phyloP scores from a whole-genome alignment of 2,329 filamentous ascomycete species.

The Penicillium italicum region DNA sequence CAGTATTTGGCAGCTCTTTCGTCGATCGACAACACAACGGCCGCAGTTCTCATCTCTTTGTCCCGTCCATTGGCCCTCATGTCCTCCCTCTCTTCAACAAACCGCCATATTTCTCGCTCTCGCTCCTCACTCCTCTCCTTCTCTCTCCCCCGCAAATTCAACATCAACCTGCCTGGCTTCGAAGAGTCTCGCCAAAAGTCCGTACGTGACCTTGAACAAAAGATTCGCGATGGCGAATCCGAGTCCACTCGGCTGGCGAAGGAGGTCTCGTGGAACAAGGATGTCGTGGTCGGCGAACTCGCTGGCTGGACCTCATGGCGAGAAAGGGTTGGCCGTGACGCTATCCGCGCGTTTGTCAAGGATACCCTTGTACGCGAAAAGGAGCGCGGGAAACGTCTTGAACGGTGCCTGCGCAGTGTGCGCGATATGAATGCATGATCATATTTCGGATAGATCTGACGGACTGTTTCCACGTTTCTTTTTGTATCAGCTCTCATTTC shows the following conservation, averaged over 20 bases:
- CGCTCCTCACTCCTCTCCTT: constrained; percentile 68
- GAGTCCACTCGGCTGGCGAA: constrained; percentile 72
- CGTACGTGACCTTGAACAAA: constrained; percentile 79
- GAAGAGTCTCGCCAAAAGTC: constrained; percentile 83
- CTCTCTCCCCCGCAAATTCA: constrained; percentile 46
- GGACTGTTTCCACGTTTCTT: background rate
- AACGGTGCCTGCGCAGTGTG: constrained; percentile 68
- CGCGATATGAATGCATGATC: constrained; percentile 26
- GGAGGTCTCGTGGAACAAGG: constrained; percentile 87
- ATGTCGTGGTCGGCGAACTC: constrained; percentile 84
- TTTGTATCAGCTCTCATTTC: background rate
- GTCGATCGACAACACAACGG: constrained; percentile 77
- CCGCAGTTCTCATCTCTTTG: constrained; percentile 74
- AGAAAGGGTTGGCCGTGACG: constrained; percentile 69
- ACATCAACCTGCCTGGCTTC: constrained; percentile 51
- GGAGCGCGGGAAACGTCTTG: constrained; percentile 74
- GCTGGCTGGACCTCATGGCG: constrained; percentile 93
- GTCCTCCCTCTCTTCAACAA: constrained; percentile 67
- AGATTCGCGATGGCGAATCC: constrained; percentile 64
- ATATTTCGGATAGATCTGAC: constrained; percentile 7
- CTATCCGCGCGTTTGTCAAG: constrained; percentile 71
- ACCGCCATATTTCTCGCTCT: constrained; percentile 73
- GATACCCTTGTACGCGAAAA: constrained; percentile 77
- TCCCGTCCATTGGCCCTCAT: constrained; percentile 76
- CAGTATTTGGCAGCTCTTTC: constrained; percentile 72